These are phyloP conservation scores for Globisporangium yorkense DNA, from an alignment of 352 stramenopile species.

Conservation along the genomic window DNA sequence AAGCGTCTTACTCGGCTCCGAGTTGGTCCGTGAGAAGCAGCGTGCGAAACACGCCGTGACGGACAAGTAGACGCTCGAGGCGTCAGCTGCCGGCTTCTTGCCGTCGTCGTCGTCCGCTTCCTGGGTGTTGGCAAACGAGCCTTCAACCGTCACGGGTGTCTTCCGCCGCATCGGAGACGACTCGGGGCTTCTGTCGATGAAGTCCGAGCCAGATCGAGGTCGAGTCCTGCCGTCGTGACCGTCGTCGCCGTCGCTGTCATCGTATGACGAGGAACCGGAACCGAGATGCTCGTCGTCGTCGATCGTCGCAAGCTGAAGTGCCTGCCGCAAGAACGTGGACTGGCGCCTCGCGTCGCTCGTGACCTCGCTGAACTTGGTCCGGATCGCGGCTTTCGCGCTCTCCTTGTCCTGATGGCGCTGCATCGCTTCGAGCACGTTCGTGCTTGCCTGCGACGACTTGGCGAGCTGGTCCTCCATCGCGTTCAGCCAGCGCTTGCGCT, in stretches of 20 bases:
- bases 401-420: slow-evolving; percentile 33
- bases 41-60: slow-evolving; percentile 28
- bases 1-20: background rate
- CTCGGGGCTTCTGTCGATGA: slow-evolving; percentile 56
- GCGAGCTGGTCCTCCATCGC: slow-evolving; percentile 50
- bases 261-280: background rate
- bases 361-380: slow-evolving; percentile 44
- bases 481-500: slow-evolving; percentile 66
- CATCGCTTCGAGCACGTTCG: slow-evolving; percentile 30
- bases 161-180: slow-evolving; percentile 66
- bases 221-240: slow-evolving; percentile 8
- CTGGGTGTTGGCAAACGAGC: slow-evolving; percentile 26
- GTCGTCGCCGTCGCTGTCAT: background rate
- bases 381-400: slow-evolving; percentile 33
- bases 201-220: slow-evolving; percentile 24
- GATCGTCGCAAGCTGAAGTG: slow-evolving; percentile 27
- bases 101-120: slow-evolving; percentile 20
- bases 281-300: slow-evolving; percentile 16
- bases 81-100: slow-evolving; percentile 2
- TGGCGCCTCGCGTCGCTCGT: slow-evolving; percentile 43
- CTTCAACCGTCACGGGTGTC: background rate
- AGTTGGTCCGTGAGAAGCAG: slow-evolving; percentile 14
- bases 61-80: slow-evolving; percentile 3
- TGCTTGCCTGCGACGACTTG: slow-evolving; percentile 21
- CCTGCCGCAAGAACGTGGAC: slow-evolving; percentile 38